Evolutionary conservation across 2,329 filamentous ascomycete species (phyloP).

Genomic region (Fusarium staphyleae): DNA sequence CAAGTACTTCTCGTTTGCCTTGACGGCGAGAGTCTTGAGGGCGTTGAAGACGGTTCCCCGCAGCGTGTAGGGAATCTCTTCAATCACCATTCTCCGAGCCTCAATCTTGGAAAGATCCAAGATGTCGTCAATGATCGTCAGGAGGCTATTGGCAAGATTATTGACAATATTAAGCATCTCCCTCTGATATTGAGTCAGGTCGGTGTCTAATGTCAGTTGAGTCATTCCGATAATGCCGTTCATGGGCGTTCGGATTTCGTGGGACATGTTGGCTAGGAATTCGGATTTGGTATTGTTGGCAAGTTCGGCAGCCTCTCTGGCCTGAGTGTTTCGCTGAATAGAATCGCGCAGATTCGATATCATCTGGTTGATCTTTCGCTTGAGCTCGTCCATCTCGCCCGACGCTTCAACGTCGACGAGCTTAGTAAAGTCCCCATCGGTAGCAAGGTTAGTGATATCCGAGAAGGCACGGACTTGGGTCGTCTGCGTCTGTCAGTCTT

Average conservation of each 20-base stretch:
- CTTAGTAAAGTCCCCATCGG: conserved; percentile 96
- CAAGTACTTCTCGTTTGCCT: conserved; percentile 94
- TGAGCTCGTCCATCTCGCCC: conserved; percentile 98
- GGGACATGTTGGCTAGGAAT: conserved; percentile 98
- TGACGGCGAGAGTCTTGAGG: conserved; percentile 94
- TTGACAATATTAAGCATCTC: conserved; percentile 99
- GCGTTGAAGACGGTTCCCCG: conserved; percentile 97
- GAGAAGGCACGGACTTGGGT: conserved; percentile 98
- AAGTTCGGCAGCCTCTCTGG: conserved; percentile 92
- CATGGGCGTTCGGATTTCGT: conserved; percentile 97
- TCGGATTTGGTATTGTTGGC: conserved; percentile 99
- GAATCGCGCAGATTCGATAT: conserved; percentile 93
- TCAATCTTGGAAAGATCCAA: conserved; percentile 83
- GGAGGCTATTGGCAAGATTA: conserved; percentile 90
- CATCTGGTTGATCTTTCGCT: conserved; percentile 99
- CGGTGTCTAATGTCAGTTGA: conserved; percentile 91
- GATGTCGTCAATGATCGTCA: conserved; percentile 94
- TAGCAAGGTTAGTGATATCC: conserved; percentile 97
- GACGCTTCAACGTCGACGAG: conserved; percentile 96
- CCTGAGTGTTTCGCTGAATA: conserved; percentile 95
- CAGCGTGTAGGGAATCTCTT: conserved; percentile 95
- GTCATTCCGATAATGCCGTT: conserved; percentile 99
- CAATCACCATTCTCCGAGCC: conserved; percentile 96
- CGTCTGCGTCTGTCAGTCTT: conserved; percentile 62
- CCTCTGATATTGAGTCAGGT: conserved; percentile 91